phyloP scores from a whole-genome alignment of 192 early-diverging fungal genomes.

The Diversispora eburnea region DNA sequence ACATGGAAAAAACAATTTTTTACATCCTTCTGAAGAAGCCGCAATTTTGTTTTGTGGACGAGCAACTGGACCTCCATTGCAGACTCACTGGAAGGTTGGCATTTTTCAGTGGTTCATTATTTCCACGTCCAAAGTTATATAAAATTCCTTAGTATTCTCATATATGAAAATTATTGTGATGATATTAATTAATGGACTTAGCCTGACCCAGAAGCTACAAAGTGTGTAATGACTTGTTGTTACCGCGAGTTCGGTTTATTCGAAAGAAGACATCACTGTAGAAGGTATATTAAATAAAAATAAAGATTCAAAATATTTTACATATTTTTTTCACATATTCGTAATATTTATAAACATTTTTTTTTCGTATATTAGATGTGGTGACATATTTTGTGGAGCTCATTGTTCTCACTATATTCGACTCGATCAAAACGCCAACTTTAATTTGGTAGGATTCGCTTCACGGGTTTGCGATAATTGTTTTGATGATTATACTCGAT shows the following conservation, averaged over 20 bases:
- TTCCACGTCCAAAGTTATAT: too few relatives aligned
- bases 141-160: too few relatives aligned
- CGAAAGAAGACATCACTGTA: conserved; percentile 42
- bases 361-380: conserved; percentile 31
- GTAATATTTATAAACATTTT: neutral
- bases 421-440: conserved; percentile 36
- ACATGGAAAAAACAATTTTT: too few relatives aligned
- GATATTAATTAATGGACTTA: neutral
- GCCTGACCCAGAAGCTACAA: conserved; percentile 35
- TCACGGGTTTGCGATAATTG: conserved; percentile 39
- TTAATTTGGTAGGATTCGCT: conserved; percentile 30
- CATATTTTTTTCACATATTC: neutral
- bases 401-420: conserved; percentile 41
- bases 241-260: conserved; percentile 33
- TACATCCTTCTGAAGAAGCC: neutral
- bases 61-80: conserved; percentile 2
- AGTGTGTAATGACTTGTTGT: conserved; percentile 34
- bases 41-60: neutral
- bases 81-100: conserved; percentile 18
- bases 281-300: too few relatives aligned
- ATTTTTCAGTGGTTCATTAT: neutral
- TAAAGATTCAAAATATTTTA: too few relatives aligned
- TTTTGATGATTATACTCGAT: neutral
- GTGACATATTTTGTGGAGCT: conserved; percentile 38
- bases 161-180: neutral